These are phyloP conservation scores for Juglanconis oblonga DNA, from an alignment of 2,329 filamentous ascomycete species.

Conservation along the genomic window DNA sequence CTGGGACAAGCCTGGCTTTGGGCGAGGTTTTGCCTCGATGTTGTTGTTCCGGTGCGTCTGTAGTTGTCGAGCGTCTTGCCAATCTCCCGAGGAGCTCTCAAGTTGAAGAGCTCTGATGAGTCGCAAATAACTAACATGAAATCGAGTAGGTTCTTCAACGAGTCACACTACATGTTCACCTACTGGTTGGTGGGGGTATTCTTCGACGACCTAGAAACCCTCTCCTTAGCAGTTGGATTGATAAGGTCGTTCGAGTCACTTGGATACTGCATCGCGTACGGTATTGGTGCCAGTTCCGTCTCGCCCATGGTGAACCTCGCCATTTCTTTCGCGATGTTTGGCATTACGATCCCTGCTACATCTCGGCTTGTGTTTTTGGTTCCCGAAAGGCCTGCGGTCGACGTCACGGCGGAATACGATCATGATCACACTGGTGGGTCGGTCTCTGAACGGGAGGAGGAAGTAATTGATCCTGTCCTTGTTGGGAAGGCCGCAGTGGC, in stretches of 20 bases:
- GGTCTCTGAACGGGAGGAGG: neutral
- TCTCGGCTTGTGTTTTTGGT: slow-evolving; percentile 34
- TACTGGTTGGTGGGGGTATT: slow-evolving; percentile 51
- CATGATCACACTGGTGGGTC: neutral
- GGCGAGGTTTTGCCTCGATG: slow-evolving; percentile 44
- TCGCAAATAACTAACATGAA: neutral
- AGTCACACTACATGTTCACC: slow-evolving; percentile 49
- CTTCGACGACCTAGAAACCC: slow-evolving; percentile 47
- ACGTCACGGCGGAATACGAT: slow-evolving; percentile 18
- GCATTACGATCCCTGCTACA: slow-evolving; percentile 36
- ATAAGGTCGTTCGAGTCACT: slow-evolving; percentile 47
- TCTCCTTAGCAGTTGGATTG: slow-evolving; percentile 47
- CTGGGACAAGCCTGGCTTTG: slow-evolving; percentile 42
- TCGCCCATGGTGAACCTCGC: slow-evolving; percentile 46
- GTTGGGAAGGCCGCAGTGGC: neutral
- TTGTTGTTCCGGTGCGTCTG: slow-evolving; percentile 40
- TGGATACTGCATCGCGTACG: slow-evolving; percentile 44
- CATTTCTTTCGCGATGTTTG: slow-evolving; percentile 46
- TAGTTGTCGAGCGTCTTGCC: no score
- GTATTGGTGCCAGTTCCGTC: slow-evolving; percentile 43
- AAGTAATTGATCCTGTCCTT: neutral
- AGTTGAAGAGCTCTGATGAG: no score
- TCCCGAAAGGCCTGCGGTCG: slow-evolving; percentile 30
- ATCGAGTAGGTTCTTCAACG: slow-evolving; percentile 41
- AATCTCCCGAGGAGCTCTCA: no score